A percentile compares a stretch with the other conserved stretches of the same genome.
Conservation (phyloP, 345 rosid genomes). For the Zanthoxylum bungeanum region DNA sequence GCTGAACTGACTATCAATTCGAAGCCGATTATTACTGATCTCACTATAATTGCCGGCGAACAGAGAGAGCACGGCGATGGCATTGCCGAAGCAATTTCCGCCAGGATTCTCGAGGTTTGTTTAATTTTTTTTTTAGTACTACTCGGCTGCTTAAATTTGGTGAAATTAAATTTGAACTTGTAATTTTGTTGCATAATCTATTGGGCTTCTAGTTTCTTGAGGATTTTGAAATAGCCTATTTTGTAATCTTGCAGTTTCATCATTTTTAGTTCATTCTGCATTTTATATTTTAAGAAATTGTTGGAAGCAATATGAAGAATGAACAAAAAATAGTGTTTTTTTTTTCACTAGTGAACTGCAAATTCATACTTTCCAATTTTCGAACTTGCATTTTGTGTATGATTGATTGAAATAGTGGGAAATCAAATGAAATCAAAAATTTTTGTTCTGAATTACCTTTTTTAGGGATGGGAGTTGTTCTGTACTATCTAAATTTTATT, state of each 20-base stretch:
- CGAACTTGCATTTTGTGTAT: neutral
- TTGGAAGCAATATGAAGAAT: too few relatives aligned
- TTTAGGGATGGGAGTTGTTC: neutral
- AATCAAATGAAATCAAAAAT: neutral
- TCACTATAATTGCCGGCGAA: conserved; percentile 94
- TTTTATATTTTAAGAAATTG: neutral
- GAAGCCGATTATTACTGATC: conserved; percentile 95
- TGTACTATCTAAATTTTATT: neutral
- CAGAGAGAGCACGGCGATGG: conserved; percentile 73
- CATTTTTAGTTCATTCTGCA: neutral
- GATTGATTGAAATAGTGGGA: neutral
- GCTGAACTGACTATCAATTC: conserved; percentile 85
- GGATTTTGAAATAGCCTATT: neutral
- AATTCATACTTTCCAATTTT: neutral
- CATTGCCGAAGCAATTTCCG: conserved; percentile 83
- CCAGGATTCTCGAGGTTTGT: conserved; percentile 84
- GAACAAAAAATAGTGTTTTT: neutral
- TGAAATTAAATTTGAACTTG: conserved; percentile 10
- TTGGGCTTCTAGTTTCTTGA: neutral
- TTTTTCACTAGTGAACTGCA: neutral
- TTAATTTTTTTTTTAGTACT: neutral
- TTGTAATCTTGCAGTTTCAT: neutral
- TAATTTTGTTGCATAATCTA: conserved; percentile 4
- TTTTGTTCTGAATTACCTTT: neutral
- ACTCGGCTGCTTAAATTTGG: neutral